These are phyloP conservation scores for Xylaria telfairii DNA, from an alignment of 495 filamentous ascomycete species.

Conservation along the genomic window DNA sequence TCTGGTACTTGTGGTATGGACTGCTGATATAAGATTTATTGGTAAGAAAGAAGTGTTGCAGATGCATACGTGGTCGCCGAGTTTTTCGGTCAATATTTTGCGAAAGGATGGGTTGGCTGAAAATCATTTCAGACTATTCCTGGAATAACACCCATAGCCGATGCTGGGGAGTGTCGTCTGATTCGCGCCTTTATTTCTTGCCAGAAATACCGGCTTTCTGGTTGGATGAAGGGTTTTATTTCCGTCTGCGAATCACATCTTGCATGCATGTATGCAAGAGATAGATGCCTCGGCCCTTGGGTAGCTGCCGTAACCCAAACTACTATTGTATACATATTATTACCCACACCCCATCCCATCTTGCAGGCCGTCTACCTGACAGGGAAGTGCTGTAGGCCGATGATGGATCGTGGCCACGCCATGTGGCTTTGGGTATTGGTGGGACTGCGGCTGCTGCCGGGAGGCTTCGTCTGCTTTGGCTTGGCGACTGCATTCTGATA, in stretches of 20 bases:
- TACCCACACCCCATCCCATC: background rate
- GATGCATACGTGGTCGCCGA: conserved; percentile 23
- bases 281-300: background rate
- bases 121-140: conserved; percentile 10
- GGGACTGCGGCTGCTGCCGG: conserved; percentile 27
- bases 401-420: conserved; percentile 16
- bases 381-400: background rate
- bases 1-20: conserved; percentile 10
- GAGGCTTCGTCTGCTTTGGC: conserved; percentile 1
- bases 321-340: conserved; percentile 15
- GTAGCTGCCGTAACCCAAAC: conserved; percentile 7
- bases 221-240: conserved; percentile 23
- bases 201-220: conserved; percentile 6
- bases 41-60: conserved; percentile 19
- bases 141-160: background rate
- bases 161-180: background rate
- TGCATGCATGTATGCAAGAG: conserved; percentile 11
- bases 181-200: conserved; percentile 8
- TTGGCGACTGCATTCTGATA: conserved; percentile 20
- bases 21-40: conserved; percentile 16
- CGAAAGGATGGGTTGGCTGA: conserved; percentile 21
- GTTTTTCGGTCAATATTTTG: conserved; percentile 23
- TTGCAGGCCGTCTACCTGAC: conserved; percentile 13
- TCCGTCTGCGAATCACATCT: conserved; percentile 24
- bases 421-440: conserved; percentile 22